Evolutionary conservation across 1,284 basidiomycete genomes (phyloP), one percentile per base, ranked within the genome.

Genomic region (Marasmius fiardii): DNA sequence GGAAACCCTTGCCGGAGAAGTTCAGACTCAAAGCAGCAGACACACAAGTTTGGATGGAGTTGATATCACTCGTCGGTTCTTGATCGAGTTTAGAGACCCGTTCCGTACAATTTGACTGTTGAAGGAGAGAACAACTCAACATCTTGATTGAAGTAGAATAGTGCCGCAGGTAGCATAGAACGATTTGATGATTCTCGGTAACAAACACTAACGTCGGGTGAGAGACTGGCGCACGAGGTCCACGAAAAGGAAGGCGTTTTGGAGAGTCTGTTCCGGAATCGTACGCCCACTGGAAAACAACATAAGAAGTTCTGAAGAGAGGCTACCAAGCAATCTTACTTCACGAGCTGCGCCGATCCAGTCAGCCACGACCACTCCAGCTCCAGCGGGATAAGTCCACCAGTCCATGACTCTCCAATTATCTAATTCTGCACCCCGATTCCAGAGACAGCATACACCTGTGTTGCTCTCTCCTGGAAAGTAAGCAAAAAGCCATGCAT

Each of bases 401-500:
- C 65, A 83, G 58, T 89, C 85, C 52, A 76, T 76, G 21, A 87
- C 67, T 4, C 53, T 63, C 89, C 88, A 92, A 33, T 65, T 73
- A 61, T 91, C 86, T 33, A 87, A 66, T 58, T 80, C 78, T 10
- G 67, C 53, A 3, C 76, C 80, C 51, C 78, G 76, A 52, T 72
- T 75, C 89, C 89, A 92, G 12, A 90, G 60, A 63, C 88, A 90
- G 4, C 77, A 83, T 28, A 80, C 65, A 6, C 86, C 84, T 50
- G 83, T 80, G 1, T 68, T 63, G 26, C 75, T 76, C 31, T 70
- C 71, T 33, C 83, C 75, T 11, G 88, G 85, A 64, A 88, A 91
- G 66, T 84, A 91, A 1, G 88, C 88, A 64, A 90, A 91, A 2
- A 92, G 65, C 80, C 80, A 85, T 44, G 78, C 74, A 54, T 84